These are phyloP conservation scores for Aspergillus sclerotiicarbonarius DNA, from an alignment of 495 filamentous ascomycete species.

Conservation along the genomic window DNA sequence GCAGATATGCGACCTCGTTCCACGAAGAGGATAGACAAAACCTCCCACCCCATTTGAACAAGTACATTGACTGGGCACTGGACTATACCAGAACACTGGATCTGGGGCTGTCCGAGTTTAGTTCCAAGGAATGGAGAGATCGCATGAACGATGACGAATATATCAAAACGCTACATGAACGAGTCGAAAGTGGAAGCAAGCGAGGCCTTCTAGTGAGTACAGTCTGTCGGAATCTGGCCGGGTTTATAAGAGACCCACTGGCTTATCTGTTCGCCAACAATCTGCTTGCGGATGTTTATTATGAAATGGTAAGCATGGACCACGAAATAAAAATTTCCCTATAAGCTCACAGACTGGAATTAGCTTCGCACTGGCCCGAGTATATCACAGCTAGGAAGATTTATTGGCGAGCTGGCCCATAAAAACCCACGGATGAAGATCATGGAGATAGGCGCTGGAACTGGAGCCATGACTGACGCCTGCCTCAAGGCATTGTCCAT, in stretches of 20 bases:
- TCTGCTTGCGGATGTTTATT: slow-evolving; percentile 2
- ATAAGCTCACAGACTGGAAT: background rate
- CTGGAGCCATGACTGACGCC: slow-evolving; percentile 45
- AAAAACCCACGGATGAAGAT: slow-evolving; percentile 41
- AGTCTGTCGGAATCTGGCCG: background rate
- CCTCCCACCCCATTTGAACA: background rate
- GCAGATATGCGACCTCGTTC: background rate
- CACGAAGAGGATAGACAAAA: background rate
- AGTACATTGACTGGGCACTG: background rate
- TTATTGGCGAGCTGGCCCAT: slow-evolving; percentile 7
- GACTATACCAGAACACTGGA: background rate
- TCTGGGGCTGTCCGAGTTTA: background rate
- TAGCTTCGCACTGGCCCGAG: background rate
- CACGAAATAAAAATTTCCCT: no score
- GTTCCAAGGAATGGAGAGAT: background rate
- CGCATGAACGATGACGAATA: slow-evolving; percentile 2
- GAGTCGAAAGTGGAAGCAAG: slow-evolving; percentile 3
- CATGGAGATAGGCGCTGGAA: slow-evolving; percentile 57
- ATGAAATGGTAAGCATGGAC: background rate
- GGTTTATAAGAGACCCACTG: background rate
- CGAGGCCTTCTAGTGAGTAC: slow-evolving; percentile 2
- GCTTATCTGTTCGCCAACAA: background rate
- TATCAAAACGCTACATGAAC: background rate
- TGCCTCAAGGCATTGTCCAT: slow-evolving; percentile 9
- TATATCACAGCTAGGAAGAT: slow-evolving; percentile 15